Evolutionary conservation across 2,329 filamentous ascomycete species (phyloP), one percentile per base, ranked within the genome.

Genomic region (Chaetomium globosum): DNA sequence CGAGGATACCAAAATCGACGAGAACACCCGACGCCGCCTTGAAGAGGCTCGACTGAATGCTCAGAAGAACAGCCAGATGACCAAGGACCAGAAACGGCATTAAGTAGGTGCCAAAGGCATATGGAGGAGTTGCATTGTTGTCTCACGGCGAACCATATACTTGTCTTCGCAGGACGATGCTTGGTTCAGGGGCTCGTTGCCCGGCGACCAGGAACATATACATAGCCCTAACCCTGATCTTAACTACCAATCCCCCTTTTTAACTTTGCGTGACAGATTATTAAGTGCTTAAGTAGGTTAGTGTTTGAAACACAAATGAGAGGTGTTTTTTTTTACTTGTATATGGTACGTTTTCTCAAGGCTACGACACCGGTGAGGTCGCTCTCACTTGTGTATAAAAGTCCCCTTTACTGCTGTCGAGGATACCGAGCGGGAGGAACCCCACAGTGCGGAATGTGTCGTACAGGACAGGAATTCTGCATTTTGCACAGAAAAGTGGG

Each of bases 401-500:
- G 46, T 9, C n/a, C 19, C 19, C n/a, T 21, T 46, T 16, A 3
- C 43, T 46, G 43, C 43, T 21, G 19, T 36, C 12, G 12, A 39
- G 10, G 16, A 23, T 21, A n/a, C 19, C 2, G 46, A n/a, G 46
- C 3, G n/a, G 12, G 46, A 48, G 12, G 46, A 8, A 12, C 19
- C 46, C 46, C 46, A 48, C 46, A 48, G 46, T 48, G 46, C 46
- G 46, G 46, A 48, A 23, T 21, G n/a, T 48, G n/a, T 48, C 46
- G 23, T 48, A 23, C n/a, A 48, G 21, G 46, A n/a, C 46, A 48
- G 46, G 39, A 43, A 51, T 51, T 51, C 21, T 51, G 39, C 48
- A 16, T 23, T 26, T 8, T 48, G 46, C 46, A 48, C 21, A n/a
- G 46, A 55, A 54, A 55, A 55, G 53, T 55, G 53, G 53, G 26